A percentile compares a stretch with the other conserved stretches of the same genome.
These are phyloP conservation scores for Pseudogymnoascus sp. DNA, from an alignment of 2,329 filamentous ascomycete species.

Conservation along the genomic window DNA sequence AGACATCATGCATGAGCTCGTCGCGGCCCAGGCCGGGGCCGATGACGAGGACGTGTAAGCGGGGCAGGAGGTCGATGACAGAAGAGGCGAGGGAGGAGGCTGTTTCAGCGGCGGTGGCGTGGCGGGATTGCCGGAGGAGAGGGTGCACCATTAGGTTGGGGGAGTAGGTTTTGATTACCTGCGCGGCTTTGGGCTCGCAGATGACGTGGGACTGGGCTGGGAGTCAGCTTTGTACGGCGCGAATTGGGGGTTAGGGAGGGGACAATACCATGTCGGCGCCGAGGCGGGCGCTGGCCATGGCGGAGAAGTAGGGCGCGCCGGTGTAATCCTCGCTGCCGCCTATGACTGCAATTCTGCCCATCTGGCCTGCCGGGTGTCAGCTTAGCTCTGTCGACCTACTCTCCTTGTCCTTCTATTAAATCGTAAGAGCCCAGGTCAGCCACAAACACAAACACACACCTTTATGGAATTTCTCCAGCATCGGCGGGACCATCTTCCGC, in stretches of 20 bases:
- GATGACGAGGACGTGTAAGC: conserved; percentile 85
- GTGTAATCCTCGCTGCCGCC: conserved; percentile 95
- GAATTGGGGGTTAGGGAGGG: background rate
- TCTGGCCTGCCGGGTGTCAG: conserved; percentile 57
- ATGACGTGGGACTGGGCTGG: conserved; percentile 72
- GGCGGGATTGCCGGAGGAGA: conserved; percentile 69
- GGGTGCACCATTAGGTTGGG: conserved; percentile 98
- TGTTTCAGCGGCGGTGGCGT: conserved; percentile 44
- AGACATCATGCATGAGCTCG: conserved; percentile 79
- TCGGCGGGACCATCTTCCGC: conserved; percentile 83
- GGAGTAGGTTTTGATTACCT: conserved; percentile 94
- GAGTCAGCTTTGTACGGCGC: background rate
- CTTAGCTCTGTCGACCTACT: background rate
- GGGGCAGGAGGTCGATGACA: conserved; percentile 71
- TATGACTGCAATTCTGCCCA: conserved; percentile 86
- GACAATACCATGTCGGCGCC: conserved; percentile 74
- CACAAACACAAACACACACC: conserved; percentile 48
- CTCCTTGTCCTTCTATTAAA: background rate
- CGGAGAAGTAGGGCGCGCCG: conserved; percentile 94
- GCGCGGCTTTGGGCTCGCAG: conserved; percentile 78
- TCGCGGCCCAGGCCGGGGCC: conserved; percentile 89
- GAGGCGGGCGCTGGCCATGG: conserved; percentile 86
- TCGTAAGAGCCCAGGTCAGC: background rate
- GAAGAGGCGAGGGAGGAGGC: conserved; percentile 53
- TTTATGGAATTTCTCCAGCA: conserved; percentile 95